Evolutionary conservation across 257 asterid species (phyloP), one percentile per base, ranked within the genome.

Genomic region (Leptodermis oblonga): DNA sequence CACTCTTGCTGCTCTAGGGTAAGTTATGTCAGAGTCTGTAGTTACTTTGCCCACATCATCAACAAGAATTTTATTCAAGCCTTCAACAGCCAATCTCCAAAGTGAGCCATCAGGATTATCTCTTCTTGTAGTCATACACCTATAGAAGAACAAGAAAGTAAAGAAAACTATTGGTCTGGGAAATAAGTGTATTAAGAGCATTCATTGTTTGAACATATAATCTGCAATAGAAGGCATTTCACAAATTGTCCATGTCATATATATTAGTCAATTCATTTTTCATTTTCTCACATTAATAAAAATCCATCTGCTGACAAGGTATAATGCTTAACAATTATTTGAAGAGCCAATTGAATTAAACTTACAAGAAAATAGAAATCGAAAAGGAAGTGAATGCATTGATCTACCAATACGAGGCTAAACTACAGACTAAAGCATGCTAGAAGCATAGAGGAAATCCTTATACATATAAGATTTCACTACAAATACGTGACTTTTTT

Each of bases 81-180:
- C 95, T 69, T 87, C 92, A 66, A 89, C 91, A 73, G 99, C 97
- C 81, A 85, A 68, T 81, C 94, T 87, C 99, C 99, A 93, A 70
- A 93, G 96, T 73, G 89, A 71, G 31, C 96, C 96, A 69, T 87
- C 99, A 78, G 97, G 97, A 70, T 85, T 86, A 73, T 93, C 99
- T 72, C 97, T 88, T 88, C 97, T 89, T 61, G 96, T 93, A 73
- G 89, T 86, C 97, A 91, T 93, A 79, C 97, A 93, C 90, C 99
- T 93, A 74, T 51, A 70, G 62, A 76, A 62, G 66, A 12, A 67
- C 55, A 59, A 67, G 65, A 55, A 70, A 56, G 48, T 48, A 61
- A 83, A 58, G 28, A 48, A 45, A 56, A 42, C 9, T 42, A 39
- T 74, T 28, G 66, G 77, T 53, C 31, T 25, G 33, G 43, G 30